Base-by-base conservation (phyloP, 1,284 basidiomycete species). In the Cutaneotrichosporon sp. region DNA sequence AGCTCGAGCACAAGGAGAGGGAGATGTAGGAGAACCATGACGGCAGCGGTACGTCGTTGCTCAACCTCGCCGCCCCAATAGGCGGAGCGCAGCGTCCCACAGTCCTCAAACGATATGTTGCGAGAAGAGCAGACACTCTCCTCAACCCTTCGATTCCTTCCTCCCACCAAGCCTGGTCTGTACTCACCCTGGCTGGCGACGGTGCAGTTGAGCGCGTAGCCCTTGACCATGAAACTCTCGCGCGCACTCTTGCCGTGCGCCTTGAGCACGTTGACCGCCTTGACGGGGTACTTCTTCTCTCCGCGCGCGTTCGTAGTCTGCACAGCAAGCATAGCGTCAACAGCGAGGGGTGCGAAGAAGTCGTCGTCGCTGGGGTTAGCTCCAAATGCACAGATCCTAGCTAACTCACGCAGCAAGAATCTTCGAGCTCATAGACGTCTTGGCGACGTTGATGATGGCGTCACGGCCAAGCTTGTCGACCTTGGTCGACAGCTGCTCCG, bases 251-350 rank as follows among this genome's bases (percentile, higher is more conserved):
- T 87, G 55, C 96, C 96, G 70, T 99, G 96, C 9, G 96, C 96
- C 77, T 99, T 99, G 66, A 99, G 81, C n/a, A 98, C 84, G 70
- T 99, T 99, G 61, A 99, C 96, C 2, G 96, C 96, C 78, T 99
- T 98, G 65, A 98, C 96, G 8, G 96, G 96, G 77, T 98, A 99
- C 77, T 97, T 98, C 71, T 88, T 87, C 76, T 99, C 96, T 32
- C 96, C 96, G 54, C 92, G 85, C 58, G 85, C 79, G 76, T 98
- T 98, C 62, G 91, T 84, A 5, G 92, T 94, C 79, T 88, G 93
- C 59, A 99, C 96, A 3, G 96, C 88, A 35, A 94, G 82, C 92
- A 99, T 98, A 29, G 96, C 96, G 66, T 98, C 93, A 16, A 99
- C 96, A 47, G 94, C 93, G 83, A 99, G 88, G 45, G 94, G 91